A percentile compares a stretch with the other conserved stretches of the same genome.
These are phyloP conservation scores for Aspergillus caelatus DNA, from an alignment of 2,329 filamentous ascomycete genomes.

Conservation along the genomic window DNA sequence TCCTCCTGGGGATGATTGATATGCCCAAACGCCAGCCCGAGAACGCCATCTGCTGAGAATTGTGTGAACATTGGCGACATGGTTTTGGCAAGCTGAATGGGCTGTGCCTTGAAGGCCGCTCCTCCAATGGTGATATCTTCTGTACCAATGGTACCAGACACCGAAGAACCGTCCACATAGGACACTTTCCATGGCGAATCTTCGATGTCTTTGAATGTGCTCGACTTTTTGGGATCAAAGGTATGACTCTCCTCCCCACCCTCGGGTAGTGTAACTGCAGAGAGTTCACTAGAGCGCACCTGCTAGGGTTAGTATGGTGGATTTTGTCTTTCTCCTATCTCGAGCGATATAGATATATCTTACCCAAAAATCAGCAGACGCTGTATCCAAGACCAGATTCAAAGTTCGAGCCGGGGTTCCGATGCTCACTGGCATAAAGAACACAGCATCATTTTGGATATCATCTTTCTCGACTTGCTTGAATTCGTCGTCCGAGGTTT, in stretches of 20 bases:
- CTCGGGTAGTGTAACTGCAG: neutral
- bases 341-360: conserved; percentile 24
- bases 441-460: conserved; percentile 67
- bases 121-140: conserved; percentile 66
- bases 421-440: conserved; percentile 65
- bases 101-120: conserved; percentile 62
- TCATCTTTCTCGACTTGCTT: conserved; percentile 63
- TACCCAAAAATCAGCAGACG: conserved; percentile 71
- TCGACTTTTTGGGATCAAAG: conserved; percentile 65
- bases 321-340: neutral
- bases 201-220: conserved; percentile 56
- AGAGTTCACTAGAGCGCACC: conserved; percentile 10
- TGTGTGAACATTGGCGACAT: conserved; percentile 62
- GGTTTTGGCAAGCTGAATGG: conserved; percentile 64
- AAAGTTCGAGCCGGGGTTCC: conserved; percentile 67
- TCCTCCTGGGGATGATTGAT: conserved; percentile 66
- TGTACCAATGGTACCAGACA: conserved; percentile 66
- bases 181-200: conserved; percentile 65
- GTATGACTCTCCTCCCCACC: conserved; percentile 50
- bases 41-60: conserved; percentile 63
- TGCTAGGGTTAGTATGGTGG: conserved; percentile 7
- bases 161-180: conserved; percentile 70
- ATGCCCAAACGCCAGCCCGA: conserved; percentile 66
- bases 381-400: conserved; percentile 70
- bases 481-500: conserved; percentile 38